Evolutionary conservation across 495 filamentous ascomycete genomes (phyloP).

Genomic region (Astrocystis sublimbata): DNA sequence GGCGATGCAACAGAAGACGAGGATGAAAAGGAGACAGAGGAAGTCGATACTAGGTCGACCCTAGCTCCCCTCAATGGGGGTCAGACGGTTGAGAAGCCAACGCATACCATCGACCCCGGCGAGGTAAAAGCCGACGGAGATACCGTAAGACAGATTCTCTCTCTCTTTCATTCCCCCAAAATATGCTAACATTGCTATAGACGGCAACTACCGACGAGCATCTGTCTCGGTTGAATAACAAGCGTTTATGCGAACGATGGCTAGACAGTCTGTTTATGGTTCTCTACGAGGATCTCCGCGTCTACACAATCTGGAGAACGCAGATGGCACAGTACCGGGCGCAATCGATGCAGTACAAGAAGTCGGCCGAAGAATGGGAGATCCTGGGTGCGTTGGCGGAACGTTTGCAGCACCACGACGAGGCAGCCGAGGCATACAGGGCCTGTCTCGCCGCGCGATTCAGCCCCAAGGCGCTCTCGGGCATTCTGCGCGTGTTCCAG

Average conservation of each 20-base stretch:
- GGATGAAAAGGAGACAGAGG: conserved; percentile 43
- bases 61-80: conserved; percentile 42
- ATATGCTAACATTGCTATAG: conserved; percentile 25
- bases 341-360: conserved; percentile 89
- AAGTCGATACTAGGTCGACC: conserved; percentile 31
- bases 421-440: conserved; percentile 89
- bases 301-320: conserved; percentile 98
- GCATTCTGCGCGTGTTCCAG: conserved; percentile 72
- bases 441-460: conserved; percentile 80
- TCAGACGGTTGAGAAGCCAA: conserved; percentile 70
- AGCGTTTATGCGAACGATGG: conserved; percentile 96
- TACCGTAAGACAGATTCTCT: conserved; percentile 57
- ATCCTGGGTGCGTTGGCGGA: conserved; percentile 93
- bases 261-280: conserved; percentile 99
- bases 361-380: conserved; percentile 96
- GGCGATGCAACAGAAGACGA: conserved; percentile 47
- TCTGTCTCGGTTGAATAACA: conserved; percentile 79
- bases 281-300: conserved; percentile 93
- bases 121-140: conserved; percentile 78
- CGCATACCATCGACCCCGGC: conserved; percentile 77
- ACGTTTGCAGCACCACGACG: conserved; percentile 83
- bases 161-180: neutral
- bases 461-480: conserved; percentile 84
- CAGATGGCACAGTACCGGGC: conserved; percentile 92
- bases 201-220: conserved; percentile 53